Evolutionary conservation across 495 filamentous ascomycete genomes (phyloP), one percentile per base, ranked within the genome.

Genomic region (Pseudotulostoma volvatum): DNA sequence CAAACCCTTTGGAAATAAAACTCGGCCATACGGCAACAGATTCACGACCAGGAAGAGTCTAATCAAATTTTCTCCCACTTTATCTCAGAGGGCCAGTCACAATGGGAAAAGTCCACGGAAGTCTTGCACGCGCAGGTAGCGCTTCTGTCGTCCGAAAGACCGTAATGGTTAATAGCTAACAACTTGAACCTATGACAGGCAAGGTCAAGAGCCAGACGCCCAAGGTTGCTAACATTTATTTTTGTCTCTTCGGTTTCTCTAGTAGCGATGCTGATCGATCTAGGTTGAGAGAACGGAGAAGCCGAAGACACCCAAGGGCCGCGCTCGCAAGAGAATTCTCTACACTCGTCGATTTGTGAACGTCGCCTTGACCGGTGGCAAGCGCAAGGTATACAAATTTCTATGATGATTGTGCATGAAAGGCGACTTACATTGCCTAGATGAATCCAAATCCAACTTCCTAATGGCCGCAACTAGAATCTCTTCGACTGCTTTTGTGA

Each of bases 291-390:
- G 23, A 5, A 57, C 60, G 45, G 55, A 64, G 60, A 61, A 67
- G 61, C 50, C 54, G 47, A 67, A 67, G 63, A 52, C 71, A 49
- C 90, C 90, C 60, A 96, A 99, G 77, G 90, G 90, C 60, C 85
- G 90, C 52, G 90, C 90, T 49, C 88, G 88, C 79, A 99, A 97
- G 85, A 78, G 90, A 54, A 78, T 94, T 53, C 73, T 70, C 48
- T 97, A 99, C 74, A 96, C 86, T 51, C 81, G 90, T 61, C 86
- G 90, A 50, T 99, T 99, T 75, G 92, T 99, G 49, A 99, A 96
- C 73, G 87, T 99, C 59, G 93, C 85, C 52, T 72, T 95, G 76
- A 94, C 90, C 42, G 90, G 90, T 64, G 90, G 90, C 65, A 99
- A 99, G 88, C 74, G 90, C 66, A 96, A 96, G 88, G 85, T 92